A percentile compares a stretch with the other conserved stretches of the same genome.
Conservation (phyloP, 1,284 basidiomycete genomes). For the Rhizoctonia solani region DNA sequence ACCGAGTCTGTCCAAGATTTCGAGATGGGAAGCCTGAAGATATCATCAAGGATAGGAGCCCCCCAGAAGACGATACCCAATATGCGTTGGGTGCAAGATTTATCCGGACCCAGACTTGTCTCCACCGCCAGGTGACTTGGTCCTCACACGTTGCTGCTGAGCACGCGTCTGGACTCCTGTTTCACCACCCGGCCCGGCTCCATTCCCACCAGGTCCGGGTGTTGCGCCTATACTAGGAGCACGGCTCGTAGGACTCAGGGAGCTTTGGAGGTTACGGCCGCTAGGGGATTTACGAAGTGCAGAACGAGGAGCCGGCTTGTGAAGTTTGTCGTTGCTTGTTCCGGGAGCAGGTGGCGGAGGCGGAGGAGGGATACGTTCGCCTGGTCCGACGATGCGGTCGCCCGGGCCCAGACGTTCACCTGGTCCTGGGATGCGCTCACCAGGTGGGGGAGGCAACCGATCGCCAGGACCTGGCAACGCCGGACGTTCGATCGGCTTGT, state of each 20-base stretch:
- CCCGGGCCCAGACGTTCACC: neutral
- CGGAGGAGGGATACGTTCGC: neutral
- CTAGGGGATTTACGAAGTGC: conserved; percentile 20
- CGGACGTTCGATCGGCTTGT: conserved; percentile 4
- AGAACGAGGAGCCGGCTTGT: neutral
- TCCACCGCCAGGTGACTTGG: neutral
- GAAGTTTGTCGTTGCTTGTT: neutral
- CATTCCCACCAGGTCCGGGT: too few relatives aligned
- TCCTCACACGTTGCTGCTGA: neutral
- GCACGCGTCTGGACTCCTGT: too few relatives aligned
- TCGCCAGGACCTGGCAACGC: neutral
- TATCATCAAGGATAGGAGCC: too few relatives aligned
- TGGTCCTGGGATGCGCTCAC: neutral
- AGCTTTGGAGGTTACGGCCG: conserved; percentile 3
- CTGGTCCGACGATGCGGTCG: neutral
- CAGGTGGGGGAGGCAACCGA: neutral
- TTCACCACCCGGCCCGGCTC: too few relatives aligned
- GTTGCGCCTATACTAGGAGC: neutral
- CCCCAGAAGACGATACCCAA: too few relatives aligned
- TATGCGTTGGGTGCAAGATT: too few relatives aligned
- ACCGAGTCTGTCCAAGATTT: too few relatives aligned
- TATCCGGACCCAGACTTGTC: conserved; percentile 9
- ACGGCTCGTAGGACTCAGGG: conserved; percentile 3
- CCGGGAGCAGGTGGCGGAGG: neutral
- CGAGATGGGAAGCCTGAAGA: too few relatives aligned